Evolutionary conservation across 805 yeast species (phyloP).

Genomic region (Debaryomyces maramus): DNA sequence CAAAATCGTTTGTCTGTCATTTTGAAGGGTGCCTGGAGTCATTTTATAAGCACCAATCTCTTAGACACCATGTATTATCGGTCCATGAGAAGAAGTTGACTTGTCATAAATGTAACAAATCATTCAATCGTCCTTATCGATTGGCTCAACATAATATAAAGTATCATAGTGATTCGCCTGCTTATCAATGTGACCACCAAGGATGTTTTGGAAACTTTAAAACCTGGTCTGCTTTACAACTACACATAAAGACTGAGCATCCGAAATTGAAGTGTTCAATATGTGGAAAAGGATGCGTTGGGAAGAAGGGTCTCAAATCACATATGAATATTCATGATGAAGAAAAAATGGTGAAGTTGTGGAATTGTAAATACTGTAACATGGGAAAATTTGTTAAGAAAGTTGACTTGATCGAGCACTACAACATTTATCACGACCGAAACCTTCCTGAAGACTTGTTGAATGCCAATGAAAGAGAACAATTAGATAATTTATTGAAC

Average conservation of each 20-base stretch:
- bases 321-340: conserved; percentile 73
- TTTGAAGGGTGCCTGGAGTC: conserved; percentile 62
- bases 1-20: conserved; percentile 58
- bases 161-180: conserved; percentile 57
- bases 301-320: conserved; percentile 63
- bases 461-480: conserved; percentile 20
- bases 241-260: conserved; percentile 71
- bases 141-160: conserved; percentile 65
- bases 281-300: conserved; percentile 75
- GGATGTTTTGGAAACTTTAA: conserved; percentile 62
- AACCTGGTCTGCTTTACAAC: conserved; percentile 72
- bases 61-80: conserved; percentile 67
- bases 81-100: conserved; percentile 58
- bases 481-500: conserved; percentile 20
- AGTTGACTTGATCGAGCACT: conserved; percentile 57
- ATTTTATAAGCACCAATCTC: conserved; percentile 73
- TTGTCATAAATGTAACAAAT: conserved; percentile 64
- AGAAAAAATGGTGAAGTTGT: conserved; percentile 48
- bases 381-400: conserved; percentile 53
- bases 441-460: conserved; percentile 35
- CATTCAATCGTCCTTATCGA: conserved; percentile 63
- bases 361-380: conserved; percentile 65
- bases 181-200: conserved; percentile 60
- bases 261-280: conserved; percentile 62
- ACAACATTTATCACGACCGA: conserved; percentile 47